These are phyloP conservation scores for Leucocoprinus sp. DNA, from an alignment of 768 basidiomycete species.

Conservation along the genomic window DNA sequence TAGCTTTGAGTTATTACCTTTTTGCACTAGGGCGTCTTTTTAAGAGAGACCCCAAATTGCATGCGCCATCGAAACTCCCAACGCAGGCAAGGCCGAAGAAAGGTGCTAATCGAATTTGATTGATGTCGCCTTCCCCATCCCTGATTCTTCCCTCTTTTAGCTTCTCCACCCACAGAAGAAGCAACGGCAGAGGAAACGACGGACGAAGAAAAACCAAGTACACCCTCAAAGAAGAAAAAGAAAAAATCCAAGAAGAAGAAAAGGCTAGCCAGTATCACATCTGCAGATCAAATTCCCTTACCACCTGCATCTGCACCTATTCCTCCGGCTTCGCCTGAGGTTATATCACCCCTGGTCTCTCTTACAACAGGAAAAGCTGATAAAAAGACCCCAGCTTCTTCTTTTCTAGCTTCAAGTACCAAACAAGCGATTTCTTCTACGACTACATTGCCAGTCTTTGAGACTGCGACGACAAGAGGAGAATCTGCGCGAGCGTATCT, in stretches of 20 bases:
- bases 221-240: constrained; percentile 44
- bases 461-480: constrained; percentile 38
- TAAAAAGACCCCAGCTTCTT: constrained; percentile 12
- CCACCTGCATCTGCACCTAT: constrained; percentile 15
- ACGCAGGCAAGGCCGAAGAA: constrained; percentile 19
- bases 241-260: constrained; percentile 75
- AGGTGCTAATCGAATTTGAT: constrained; percentile 8
- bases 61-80: constrained; percentile 19
- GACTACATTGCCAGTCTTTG: constrained; percentile 28
- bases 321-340: not conserved
- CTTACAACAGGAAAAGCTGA: constrained; percentile 12
- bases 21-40: constrained; percentile 53
- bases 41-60: constrained; percentile 34
- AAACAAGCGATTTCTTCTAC: constrained; percentile 22
- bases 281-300: constrained; percentile 16
- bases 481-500: constrained; percentile 70
- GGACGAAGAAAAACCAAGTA: constrained; percentile 47
- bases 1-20: not conserved
- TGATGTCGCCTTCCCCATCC: not conserved
- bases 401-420: constrained; percentile 13
- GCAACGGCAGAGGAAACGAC: constrained; percentile 67
- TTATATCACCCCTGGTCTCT: constrained; percentile 10
- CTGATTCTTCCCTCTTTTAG: not conserved
- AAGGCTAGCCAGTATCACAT: constrained; percentile 41
- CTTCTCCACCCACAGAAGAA: constrained; percentile 26